A percentile compares a stretch with the other conserved stretches of the same genome.
phyloP scores from a whole-genome alignment of 768 basidiomycete genomes.

The Macrolepiota dolichaula region DNA sequence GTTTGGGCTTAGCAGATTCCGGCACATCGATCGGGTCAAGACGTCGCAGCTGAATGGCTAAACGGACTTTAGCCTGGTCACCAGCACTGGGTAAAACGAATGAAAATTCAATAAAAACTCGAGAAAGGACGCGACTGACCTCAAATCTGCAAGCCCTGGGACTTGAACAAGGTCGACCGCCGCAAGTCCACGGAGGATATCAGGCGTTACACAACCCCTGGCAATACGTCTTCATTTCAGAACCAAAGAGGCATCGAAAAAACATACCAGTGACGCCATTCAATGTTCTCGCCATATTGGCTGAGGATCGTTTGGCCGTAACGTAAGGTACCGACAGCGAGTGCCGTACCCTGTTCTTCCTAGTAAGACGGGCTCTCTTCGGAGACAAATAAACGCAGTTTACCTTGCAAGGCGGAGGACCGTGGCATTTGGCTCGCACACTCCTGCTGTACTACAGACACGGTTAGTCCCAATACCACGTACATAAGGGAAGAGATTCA shows the following conservation, averaged over 20 bases:
- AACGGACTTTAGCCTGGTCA: constrained; percentile 62
- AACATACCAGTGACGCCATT: constrained; percentile 76
- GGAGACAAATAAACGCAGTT: not conserved
- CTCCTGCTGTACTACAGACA: constrained; percentile 66
- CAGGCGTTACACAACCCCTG: constrained; percentile 72
- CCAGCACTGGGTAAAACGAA: constrained; percentile 36
- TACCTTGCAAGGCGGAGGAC: constrained; percentile 54
- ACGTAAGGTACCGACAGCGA: constrained; percentile 58
- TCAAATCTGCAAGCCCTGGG: constrained; percentile 48
- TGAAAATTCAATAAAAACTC: not conserved
- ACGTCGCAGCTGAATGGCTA: constrained; percentile 50
- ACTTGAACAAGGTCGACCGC: constrained; percentile 36
- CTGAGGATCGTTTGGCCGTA: constrained; percentile 51
- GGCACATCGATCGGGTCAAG: constrained; percentile 62
- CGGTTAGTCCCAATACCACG: not conserved
- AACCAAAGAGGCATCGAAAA: not conserved
- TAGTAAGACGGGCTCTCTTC: not conserved
- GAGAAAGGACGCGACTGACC: constrained; percentile 31
- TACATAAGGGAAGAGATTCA: not conserved
- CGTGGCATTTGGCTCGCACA: constrained; percentile 65
- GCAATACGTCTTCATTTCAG: not conserved
- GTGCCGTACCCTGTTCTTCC: constrained; percentile 32
- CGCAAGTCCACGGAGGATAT: constrained; percentile 51
- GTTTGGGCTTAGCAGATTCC: constrained; percentile 29
- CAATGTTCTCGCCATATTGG: constrained; percentile 57